Conservation (phyloP, 2,329 filamentous ascomycete species). For the Blastomyces gilchristii region DNA sequence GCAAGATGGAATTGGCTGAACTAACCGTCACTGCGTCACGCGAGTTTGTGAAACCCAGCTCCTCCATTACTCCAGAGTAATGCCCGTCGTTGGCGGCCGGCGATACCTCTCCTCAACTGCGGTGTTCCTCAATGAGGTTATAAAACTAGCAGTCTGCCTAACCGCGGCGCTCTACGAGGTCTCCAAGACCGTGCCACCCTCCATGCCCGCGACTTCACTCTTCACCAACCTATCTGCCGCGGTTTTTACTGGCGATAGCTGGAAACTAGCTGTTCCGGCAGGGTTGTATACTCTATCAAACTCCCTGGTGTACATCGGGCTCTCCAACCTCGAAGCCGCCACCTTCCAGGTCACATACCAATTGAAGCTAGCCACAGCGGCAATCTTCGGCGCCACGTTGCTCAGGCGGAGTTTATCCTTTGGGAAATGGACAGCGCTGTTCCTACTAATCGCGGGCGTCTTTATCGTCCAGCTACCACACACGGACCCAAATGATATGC, state of each 20-base stretch:
- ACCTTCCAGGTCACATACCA: slow-evolving; percentile 93
- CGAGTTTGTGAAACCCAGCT: slow-evolving; percentile 46
- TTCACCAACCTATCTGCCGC: slow-evolving; percentile 68
- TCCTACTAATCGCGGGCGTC: slow-evolving; percentile 72
- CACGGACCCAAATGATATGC: slow-evolving; percentile 46
- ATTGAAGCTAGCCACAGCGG: slow-evolving; percentile 84
- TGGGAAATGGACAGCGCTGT: slow-evolving; percentile 68
- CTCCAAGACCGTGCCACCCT: slow-evolving; percentile 64
- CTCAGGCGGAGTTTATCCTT: slow-evolving; percentile 59
- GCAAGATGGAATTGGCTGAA: neutral
- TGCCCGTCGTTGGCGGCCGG: slow-evolving; percentile 73
- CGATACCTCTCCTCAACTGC: slow-evolving; percentile 91
- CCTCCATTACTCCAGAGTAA: slow-evolving; percentile 89
- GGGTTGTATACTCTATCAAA: slow-evolving; percentile 85
- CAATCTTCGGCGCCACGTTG: slow-evolving; percentile 72
- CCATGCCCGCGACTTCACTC: slow-evolving; percentile 68
- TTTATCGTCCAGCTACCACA: slow-evolving; percentile 69
- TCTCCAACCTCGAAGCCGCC: slow-evolving; percentile 82
- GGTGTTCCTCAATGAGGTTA: slow-evolving; percentile 83
- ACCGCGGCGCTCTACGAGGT: slow-evolving; percentile 83
- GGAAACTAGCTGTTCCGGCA: slow-evolving; percentile 87
- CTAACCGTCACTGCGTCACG: neutral
- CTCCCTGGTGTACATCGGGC: slow-evolving; percentile 81
- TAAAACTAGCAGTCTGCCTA: slow-evolving; percentile 79
- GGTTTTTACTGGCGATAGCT: slow-evolving; percentile 82